Base-by-base conservation (phyloP, 2,329 filamentous ascomycete species). In the Penicillium frequentans region DNA sequence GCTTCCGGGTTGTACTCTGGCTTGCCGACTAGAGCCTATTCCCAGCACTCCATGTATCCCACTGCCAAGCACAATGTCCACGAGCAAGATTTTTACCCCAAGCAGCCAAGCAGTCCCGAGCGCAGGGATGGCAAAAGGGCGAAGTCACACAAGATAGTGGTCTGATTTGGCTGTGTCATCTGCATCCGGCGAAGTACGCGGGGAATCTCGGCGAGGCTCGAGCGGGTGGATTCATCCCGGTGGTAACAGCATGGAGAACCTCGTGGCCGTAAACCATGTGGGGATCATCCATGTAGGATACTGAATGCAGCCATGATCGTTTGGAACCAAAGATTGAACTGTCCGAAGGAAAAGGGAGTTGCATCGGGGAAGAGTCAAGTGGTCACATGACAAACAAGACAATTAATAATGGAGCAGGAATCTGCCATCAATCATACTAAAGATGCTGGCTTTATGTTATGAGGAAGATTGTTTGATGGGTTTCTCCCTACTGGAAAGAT, bases 241-340 rank as follows among this genome's bases (percentile, higher is more conserved):
- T 23, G 29, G 52, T 52, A 51, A n/a, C 42, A 51, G 23, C 46
- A 24, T 47, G n/a, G 51, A 46, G 31, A 19, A 9, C 14, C 57
- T 50, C 57, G 55, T 60, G 58, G 58, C 48, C 33, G 52, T 14
- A 35, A 29, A 33, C 55, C 58, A 60, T 58, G 58, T 60, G 58
- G 58, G 55, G 58, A 58, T 60, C 57, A 52, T 39, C 48, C 35
- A 39, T n/a, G 29, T 23, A 13, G 31, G 8, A 26, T 46, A 46
- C 43, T 46, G 14, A 46, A 46, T 16, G 43, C 21, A 29, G 43
- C 23, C 23, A 26, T 27, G 5, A n/a, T 46, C 9, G 23, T 29
- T 29, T 46, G 43, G 21, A 46, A 26, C 14, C 3, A 8, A 19
- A 19, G 35, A 39, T 19, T 14, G 8, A 19, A 29, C 5, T 10